A percentile compares a stretch with the other conserved stretches of the same genome.
Conservation (phyloP, 2,329 filamentous ascomycete species). For the Sporothrix mexicana region DNA sequence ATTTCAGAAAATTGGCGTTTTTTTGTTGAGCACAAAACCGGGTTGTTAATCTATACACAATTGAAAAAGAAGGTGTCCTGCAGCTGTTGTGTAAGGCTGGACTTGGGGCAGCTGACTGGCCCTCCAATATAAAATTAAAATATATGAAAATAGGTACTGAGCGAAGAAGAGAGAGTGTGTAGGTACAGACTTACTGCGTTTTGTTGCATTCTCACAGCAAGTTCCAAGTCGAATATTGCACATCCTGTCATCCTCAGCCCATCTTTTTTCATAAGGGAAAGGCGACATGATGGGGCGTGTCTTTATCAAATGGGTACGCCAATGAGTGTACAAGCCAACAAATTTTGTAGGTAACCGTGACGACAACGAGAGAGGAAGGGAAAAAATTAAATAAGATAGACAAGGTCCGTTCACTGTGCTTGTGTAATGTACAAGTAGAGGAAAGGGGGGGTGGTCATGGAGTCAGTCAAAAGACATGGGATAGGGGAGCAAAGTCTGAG, state of each 20-base stretch:
- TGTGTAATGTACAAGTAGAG: constrained; percentile 9
- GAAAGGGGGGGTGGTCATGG: not conserved
- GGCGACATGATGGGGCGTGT: not conserved
- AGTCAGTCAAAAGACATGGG: constrained; percentile 2
- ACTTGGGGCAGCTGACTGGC: constrained; percentile 20
- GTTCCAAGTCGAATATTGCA: no score
- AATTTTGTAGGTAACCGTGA: not conserved
- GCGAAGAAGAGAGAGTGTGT: no score
- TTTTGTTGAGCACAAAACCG: not conserved
- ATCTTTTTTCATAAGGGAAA: not conserved
- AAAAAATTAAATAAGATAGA: not conserved
- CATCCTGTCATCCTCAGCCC: not conserved
- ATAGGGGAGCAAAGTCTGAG: not conserved
- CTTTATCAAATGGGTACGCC: not conserved
- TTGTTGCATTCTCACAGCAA: no score
- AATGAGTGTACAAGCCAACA: not conserved
- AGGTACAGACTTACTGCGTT: no score
- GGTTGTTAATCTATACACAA: not conserved
- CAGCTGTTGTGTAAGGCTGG: constrained; percentile 31
- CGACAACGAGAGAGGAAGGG: not conserved
- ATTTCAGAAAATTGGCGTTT: not conserved
- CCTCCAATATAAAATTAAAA: not conserved
- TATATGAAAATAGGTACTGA: not conserved
- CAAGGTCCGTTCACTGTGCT: constrained; percentile 6
- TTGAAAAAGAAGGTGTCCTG: constrained; percentile 25